phyloP scores from a whole-genome alignment of 352 stramenopile species.

The Pythium vanterpoolii region DNA sequence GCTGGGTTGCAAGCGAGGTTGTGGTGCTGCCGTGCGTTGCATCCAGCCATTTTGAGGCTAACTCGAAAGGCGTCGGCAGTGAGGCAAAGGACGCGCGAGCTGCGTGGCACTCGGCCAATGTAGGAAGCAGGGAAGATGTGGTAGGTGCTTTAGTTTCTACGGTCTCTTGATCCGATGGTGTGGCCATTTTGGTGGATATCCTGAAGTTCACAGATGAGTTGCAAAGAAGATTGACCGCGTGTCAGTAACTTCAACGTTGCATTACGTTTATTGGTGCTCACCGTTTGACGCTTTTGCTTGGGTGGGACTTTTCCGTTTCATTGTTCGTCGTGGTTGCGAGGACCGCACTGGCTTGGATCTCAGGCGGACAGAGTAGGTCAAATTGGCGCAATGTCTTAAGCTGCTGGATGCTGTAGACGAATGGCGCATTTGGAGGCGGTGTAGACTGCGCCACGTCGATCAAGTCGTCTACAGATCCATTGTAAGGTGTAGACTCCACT shows the following conservation, averaged over 20 bases:
- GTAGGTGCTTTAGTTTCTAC: too few relatives aligned
- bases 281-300: conserved; percentile 7
- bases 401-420: conserved; percentile 12
- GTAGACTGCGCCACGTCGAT: background rate
- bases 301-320: background rate
- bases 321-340: background rate
- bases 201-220: background rate
- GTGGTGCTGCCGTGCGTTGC: background rate
- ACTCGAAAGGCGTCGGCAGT: conserved; percentile 10
- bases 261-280: background rate
- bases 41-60: conserved; percentile 7
- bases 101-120: conserved; percentile 8
- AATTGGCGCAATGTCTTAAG: background rate
- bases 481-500: background rate
- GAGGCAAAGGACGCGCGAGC: background rate
- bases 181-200: background rate
- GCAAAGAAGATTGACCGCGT: background rate
- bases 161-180: too few relatives aligned
- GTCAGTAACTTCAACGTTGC: conserved; percentile 12
- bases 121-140: conserved; percentile 3
- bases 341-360: background rate
- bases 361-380: conserved; percentile 5
- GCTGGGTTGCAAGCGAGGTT: conserved; percentile 12
- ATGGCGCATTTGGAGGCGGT: background rate
- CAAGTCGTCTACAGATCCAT: background rate